These are phyloP conservation scores for Exutisphaerella laricina DNA, from an alignment of 2,329 filamentous ascomycete genomes.

Conservation along the genomic window DNA sequence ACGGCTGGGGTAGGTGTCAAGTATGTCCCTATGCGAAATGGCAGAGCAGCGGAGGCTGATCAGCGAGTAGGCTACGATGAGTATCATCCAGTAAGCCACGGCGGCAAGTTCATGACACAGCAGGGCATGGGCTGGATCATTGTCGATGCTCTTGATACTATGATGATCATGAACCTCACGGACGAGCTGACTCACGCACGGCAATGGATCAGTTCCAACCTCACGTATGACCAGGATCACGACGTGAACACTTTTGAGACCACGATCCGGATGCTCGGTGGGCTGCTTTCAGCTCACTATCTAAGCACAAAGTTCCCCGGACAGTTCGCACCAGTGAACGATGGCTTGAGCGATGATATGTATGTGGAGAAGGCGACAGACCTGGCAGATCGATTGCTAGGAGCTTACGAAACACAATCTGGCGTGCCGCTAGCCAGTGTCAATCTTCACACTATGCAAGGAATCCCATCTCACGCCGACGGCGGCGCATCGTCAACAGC, in stretches of 20 bases:
- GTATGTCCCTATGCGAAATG: slow-evolving; percentile 12
- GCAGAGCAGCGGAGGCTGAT: slow-evolving; percentile 8
- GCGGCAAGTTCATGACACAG: slow-evolving; percentile 74
- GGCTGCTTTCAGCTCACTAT: slow-evolving; percentile 88
- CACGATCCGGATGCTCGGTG: slow-evolving; percentile 94
- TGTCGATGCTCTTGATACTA: slow-evolving; percentile 87
- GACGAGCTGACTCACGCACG: slow-evolving; percentile 75
- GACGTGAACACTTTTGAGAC: slow-evolving; percentile 98
- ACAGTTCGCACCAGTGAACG: slow-evolving; percentile 65
- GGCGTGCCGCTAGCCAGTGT: slow-evolving; percentile 89
- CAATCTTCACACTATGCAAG: slow-evolving; percentile 70
- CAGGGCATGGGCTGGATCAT: slow-evolving; percentile 97
- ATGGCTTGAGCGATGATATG: slow-evolving; percentile 73
- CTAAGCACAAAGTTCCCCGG: slow-evolving; percentile 76
- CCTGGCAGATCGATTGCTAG: slow-evolving; percentile 77
- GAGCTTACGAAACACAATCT: slow-evolving; percentile 80
- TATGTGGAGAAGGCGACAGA: slow-evolving; percentile 96
- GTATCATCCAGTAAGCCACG: slow-evolving; percentile 77
- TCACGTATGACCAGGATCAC: slow-evolving; percentile 86
- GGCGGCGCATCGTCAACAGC: slow-evolving; percentile 87
- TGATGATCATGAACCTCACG: slow-evolving; percentile 98
- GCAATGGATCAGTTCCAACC: slow-evolving; percentile 75
- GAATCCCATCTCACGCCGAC: slow-evolving; percentile 76
- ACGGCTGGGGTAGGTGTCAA: slow-evolving; percentile 76
- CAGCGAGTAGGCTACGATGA: slow-evolving; percentile 61